These are phyloP conservation scores for Emericellopsis atlantica DNA, from an alignment of 2,329 filamentous ascomycete genomes.

Conservation along the genomic window DNA sequence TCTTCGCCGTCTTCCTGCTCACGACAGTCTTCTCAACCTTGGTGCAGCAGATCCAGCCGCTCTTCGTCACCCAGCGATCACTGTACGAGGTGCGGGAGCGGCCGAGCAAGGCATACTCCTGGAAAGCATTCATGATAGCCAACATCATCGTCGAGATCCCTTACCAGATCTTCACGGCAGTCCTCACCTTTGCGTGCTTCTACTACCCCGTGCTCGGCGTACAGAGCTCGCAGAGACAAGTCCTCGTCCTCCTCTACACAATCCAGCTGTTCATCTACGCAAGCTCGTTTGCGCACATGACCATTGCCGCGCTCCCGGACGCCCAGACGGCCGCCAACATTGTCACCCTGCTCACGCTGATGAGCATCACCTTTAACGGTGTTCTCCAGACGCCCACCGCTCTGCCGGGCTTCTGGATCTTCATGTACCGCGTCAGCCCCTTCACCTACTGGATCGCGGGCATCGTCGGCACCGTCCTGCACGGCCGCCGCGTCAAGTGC, in stretches of 20 bases:
- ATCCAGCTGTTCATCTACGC: not conserved
- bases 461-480: conserved; percentile 51
- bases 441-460: conserved; percentile 63
- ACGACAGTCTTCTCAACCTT: conserved; percentile 56
- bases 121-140: conserved; percentile 53
- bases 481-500: conserved; percentile 47
- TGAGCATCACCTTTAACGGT: conserved; percentile 18
- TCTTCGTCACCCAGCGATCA: conserved; percentile 55
- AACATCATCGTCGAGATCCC: conserved; percentile 7
- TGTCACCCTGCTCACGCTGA: not conserved
- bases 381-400: conserved; percentile 46
- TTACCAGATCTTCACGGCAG: conserved; percentile 3
- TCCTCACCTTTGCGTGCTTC: not conserved
- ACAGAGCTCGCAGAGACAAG: conserved; percentile 25
- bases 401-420: conserved; percentile 66
- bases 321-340: conserved; percentile 37
- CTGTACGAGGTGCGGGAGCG: conserved; percentile 60
- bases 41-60: conserved; percentile 56
- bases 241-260: conserved; percentile 16
- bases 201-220: not conserved
- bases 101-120: conserved; percentile 55
- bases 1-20: conserved; percentile 63
- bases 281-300: conserved; percentile 10
- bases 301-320: conserved; percentile 41
- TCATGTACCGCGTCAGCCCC: conserved; percentile 62